Percentiles rank a stretch among this genome's conserved stretches.
These are phyloP conservation scores for Yamadazyma trypodendri DNA, from an alignment of 1,139 yeast species.

Conservation along the genomic window DNA sequence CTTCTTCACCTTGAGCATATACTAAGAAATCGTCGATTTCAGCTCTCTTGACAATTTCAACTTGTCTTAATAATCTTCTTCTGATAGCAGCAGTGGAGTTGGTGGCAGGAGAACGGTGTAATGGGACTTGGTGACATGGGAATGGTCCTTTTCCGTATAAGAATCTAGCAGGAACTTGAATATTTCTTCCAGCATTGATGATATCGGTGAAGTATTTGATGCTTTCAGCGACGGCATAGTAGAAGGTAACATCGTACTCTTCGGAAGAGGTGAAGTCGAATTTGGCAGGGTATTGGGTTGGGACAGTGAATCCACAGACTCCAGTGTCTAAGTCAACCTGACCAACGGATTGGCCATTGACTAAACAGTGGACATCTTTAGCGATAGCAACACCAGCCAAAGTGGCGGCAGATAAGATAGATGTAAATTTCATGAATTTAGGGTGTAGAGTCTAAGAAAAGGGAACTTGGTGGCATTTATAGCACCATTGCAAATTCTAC, in stretches of 20 bases:
- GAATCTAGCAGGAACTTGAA: conserved; percentile 31
- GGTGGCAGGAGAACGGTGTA: conserved; percentile 27
- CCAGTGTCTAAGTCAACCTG: conserved; percentile 45
- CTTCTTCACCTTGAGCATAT: conserved; percentile 26
- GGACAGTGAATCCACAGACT: conserved; percentile 38
- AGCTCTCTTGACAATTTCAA: conserved; percentile 16
- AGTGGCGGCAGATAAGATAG: conserved; percentile 19
- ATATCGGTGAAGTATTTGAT: conserved; percentile 36
- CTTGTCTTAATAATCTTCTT: conserved; percentile 32
- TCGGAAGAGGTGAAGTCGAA: conserved; percentile 29
- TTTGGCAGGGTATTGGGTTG: conserved; percentile 25
- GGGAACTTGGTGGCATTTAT: not conserved
- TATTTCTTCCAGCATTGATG: conserved; percentile 33
- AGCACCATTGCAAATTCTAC: conserved; percentile 2
- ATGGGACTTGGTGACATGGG: conserved; percentile 33
- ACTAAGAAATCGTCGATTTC: conserved; percentile 32
- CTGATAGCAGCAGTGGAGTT: conserved; percentile 46
- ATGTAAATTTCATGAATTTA: conserved; percentile 14
- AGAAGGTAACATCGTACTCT: conserved; percentile 37
- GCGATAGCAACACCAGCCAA: conserved; percentile 24
- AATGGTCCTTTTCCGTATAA: conserved; percentile 25
- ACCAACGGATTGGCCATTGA: conserved; percentile 31
- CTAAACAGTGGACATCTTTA: conserved; percentile 37
- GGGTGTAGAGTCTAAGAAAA: not conserved
- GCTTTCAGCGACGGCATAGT: conserved; percentile 29